These are phyloP conservation scores for Wickerhamiella azymoides DNA, from an alignment of 805 yeast genomes.

Conservation along the genomic window DNA sequence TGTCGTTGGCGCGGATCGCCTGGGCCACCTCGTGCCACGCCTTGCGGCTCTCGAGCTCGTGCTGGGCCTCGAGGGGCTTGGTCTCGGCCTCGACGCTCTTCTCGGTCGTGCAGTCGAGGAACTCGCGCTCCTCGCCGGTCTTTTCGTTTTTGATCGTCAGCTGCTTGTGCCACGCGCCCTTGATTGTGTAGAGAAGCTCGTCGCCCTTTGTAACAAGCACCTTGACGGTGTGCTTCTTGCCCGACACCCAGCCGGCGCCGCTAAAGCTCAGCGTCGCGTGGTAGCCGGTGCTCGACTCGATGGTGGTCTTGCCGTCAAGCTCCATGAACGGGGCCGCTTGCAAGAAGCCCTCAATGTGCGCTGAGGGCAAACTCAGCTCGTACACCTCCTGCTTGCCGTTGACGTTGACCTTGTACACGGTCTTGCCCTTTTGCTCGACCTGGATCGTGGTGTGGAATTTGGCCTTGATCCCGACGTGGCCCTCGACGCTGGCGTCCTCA, in stretches of 20 bases:
- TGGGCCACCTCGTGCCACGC: slow-evolving; percentile 88
- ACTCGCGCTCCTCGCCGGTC: slow-evolving; percentile 24
- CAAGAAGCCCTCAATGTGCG: slow-evolving; percentile 87
- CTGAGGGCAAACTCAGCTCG: slow-evolving; percentile 78
- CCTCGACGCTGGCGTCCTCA: slow-evolving; percentile 58
- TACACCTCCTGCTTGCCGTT: slow-evolving; percentile 52
- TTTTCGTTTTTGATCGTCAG: slow-evolving; percentile 40
- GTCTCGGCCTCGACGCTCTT: slow-evolving; percentile 44
- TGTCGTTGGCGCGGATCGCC: slow-evolving; percentile 66
- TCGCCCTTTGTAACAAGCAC: slow-evolving; percentile 56
- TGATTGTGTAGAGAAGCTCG: slow-evolving; percentile 60
- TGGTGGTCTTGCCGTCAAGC: slow-evolving; percentile 74
- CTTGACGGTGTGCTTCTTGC: slow-evolving; percentile 86
- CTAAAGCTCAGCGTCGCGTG: slow-evolving; percentile 59
- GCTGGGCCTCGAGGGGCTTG: slow-evolving; percentile 71
- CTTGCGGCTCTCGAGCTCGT: slow-evolving; percentile 65
- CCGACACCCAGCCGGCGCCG: slow-evolving; percentile 91
- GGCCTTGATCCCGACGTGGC: slow-evolving; percentile 82
- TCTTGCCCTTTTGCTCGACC: slow-evolving; percentile 90
- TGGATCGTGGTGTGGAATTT: slow-evolving; percentile 65
- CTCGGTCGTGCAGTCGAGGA: slow-evolving; percentile 23
- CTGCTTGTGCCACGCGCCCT: slow-evolving; percentile 77
- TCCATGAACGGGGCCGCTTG: slow-evolving; percentile 91
- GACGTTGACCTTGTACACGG: slow-evolving; percentile 38
- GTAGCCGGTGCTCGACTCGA: slow-evolving; percentile 72